Evolutionary conservation across 2,329 filamentous ascomycete genomes (phyloP).

Genomic region (Rutstroemia sp.): DNA sequence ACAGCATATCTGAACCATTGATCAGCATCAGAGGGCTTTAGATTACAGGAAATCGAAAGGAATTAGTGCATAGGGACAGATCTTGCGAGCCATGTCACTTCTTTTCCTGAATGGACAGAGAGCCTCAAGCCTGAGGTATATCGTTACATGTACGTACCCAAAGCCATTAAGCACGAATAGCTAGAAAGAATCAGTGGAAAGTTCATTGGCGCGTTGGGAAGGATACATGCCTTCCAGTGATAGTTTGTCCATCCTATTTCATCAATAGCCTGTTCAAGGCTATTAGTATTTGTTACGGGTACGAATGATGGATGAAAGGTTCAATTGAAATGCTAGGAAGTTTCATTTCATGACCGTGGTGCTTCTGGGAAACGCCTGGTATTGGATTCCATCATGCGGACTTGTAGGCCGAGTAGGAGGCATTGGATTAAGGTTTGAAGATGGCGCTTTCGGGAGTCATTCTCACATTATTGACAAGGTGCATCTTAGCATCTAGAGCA

Average conservation of each 20-base stretch:
- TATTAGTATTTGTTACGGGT: neutral
- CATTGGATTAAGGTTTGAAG: neutral
- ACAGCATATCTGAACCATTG: conserved; percentile 43
- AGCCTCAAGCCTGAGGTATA: neutral
- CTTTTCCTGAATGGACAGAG: no score
- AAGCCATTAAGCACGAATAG: conserved; percentile 55
- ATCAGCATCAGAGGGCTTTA: neutral
- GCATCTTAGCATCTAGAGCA: conserved; percentile 59
- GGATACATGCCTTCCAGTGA: conserved; percentile 38
- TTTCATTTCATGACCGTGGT: neutral
- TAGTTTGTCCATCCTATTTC: conserved; percentile 45
- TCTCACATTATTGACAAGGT: conserved; percentile 58
- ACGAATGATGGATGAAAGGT: neutral
- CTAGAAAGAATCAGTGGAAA: conserved; percentile 1
- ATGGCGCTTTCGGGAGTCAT: conserved; percentile 1
- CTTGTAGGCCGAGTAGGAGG: neutral
- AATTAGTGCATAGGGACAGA: no score
- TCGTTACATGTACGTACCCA: conserved; percentile 34
- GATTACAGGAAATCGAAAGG: neutral
- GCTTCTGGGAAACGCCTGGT: neutral
- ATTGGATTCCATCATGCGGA: neutral
- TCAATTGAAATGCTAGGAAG: neutral
- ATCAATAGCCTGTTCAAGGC: conserved; percentile 36
- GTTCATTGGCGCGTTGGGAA: neutral
- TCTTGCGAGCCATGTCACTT: no score